Evolutionary conservation across 106 monocot species (phyloP).

Genomic region (Dendrobium nobile): DNA sequence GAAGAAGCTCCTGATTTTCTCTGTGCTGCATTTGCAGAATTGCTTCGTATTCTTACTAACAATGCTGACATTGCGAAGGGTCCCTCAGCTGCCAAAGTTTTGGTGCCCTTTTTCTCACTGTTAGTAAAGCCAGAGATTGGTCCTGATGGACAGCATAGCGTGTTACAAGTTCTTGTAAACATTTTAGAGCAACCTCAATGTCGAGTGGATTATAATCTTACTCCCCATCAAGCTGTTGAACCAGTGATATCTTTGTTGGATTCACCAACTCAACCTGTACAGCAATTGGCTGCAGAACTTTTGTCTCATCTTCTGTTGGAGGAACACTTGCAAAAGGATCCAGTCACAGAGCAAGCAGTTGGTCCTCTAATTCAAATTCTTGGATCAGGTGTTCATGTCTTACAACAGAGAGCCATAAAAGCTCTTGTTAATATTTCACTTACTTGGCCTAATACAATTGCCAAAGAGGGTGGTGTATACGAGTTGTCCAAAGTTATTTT

Average conservation of each 20-base stretch:
- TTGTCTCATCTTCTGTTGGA: conserved; percentile 83
- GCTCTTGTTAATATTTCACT: conserved; percentile 73
- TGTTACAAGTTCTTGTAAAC: conserved; percentile 86
- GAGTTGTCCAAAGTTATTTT: conserved; percentile 92
- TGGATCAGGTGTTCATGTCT: conserved; percentile 60
- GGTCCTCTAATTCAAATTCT: conserved; percentile 84
- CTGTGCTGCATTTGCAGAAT: conserved; percentile 70
- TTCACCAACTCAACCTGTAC: conserved; percentile 74
- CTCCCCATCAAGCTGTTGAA: conserved; percentile 60
- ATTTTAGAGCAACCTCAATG: conserved; percentile 88
- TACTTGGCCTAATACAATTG: conserved; percentile 90
- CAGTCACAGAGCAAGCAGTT: conserved; percentile 79
- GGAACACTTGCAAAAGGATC: conserved; percentile 79
- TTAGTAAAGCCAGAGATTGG: conserved; percentile 64
- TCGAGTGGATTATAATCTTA: conserved; percentile 60
- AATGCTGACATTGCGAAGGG: conserved; percentile 94
- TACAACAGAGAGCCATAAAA: conserved; percentile 88
- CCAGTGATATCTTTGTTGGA: conserved; percentile 76
- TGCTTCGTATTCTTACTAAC: conserved; percentile 93
- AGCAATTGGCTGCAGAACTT: conserved; percentile 91
- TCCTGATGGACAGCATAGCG: conserved; percentile 83
- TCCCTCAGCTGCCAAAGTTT: conserved; percentile 75
- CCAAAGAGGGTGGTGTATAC: conserved; percentile 97
- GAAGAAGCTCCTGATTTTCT: conserved; percentile 89
- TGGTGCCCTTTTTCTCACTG: conserved; percentile 65